Percentiles rank a stretch among this genome's conserved stretches.
phyloP scores from a whole-genome alignment of 1,284 basidiomycete species.

The Amylostereum chailletii region DNA sequence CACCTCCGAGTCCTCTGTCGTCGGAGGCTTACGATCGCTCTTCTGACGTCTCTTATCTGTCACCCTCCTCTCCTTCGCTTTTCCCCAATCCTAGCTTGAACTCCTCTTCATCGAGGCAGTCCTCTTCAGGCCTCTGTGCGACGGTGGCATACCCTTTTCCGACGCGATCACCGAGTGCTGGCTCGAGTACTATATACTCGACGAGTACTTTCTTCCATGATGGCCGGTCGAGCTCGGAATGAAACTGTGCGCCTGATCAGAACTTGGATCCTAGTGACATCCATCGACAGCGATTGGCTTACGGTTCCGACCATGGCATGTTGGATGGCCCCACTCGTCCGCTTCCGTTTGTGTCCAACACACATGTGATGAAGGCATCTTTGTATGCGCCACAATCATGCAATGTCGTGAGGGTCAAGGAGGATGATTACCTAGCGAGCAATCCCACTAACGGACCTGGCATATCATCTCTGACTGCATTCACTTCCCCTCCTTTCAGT shows the following conservation, averaged over 20 bases:
- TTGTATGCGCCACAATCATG: constrained; percentile 23
- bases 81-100: constrained; percentile 20
- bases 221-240: constrained; percentile 18
- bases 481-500: constrained; percentile 5
- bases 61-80: constrained; percentile 8
- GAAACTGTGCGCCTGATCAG: constrained; percentile 21
- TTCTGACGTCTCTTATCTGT: constrained; percentile 1
- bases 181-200: constrained; percentile 72
- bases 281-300: constrained; percentile 52
- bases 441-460: neutral
- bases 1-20: constrained; percentile 13
- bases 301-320: constrained; percentile 13
- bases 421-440: constrained; percentile 52
- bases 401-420: constrained; percentile 42
- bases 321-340: too few relatives aligned
- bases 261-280: constrained; percentile 41
- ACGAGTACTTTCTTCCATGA: constrained; percentile 52
- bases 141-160: constrained; percentile 60
- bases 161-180: constrained; percentile 36
- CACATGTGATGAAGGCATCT: constrained; percentile 5
- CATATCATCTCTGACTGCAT: neutral
- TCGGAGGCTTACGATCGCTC: constrained; percentile 11
- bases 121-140: constrained; percentile 8
- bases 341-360: too few relatives aligned
- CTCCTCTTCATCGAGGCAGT: constrained; percentile 19